Conservation (phyloP, 352 stramenopile species). For the Globisporangium solare region DNA sequence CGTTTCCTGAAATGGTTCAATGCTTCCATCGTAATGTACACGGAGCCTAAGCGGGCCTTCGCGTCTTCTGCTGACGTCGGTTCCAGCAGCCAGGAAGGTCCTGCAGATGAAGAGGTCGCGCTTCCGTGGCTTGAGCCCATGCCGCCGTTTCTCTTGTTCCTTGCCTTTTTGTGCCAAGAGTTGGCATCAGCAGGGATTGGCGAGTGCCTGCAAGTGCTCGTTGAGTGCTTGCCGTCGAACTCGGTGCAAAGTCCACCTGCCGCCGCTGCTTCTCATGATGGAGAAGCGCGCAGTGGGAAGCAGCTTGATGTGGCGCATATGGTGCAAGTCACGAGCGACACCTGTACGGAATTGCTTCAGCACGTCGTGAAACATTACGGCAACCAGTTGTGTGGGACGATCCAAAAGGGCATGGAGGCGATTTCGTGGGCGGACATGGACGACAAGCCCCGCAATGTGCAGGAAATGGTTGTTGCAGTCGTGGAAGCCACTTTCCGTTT, state of each 20-base stretch:
- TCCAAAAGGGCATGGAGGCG: conserved; percentile 33
- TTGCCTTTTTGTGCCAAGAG: conserved; percentile 66
- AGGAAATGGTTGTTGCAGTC: conserved; percentile 56
- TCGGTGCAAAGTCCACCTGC: background rate
- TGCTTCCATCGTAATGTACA: conserved; percentile 51
- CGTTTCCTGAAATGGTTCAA: conserved; percentile 84
- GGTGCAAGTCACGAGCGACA: conserved; percentile 69
- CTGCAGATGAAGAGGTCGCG: conserved; percentile 25
- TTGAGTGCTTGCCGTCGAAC: conserved; percentile 59
- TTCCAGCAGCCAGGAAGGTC: background rate
- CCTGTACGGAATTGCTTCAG: conserved; percentile 49
- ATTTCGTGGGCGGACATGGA: conserved; percentile 53
- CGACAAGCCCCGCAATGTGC: conserved; percentile 63
- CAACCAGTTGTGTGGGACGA: conserved; percentile 40
- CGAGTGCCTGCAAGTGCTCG: conserved; percentile 63
- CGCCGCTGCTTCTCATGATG: conserved; percentile 1
- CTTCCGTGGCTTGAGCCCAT: conserved; percentile 58
- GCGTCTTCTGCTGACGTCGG: background rate
- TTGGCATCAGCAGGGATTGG: conserved; percentile 58
- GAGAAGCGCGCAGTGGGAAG: background rate
- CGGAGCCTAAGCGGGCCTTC: conserved; percentile 64
- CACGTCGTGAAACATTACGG: conserved; percentile 63
- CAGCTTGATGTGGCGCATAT: conserved; percentile 62
- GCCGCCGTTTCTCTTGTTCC: conserved; percentile 65
- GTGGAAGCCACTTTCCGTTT: conserved; percentile 54